Base-by-base conservation (phyloP, 257 asterid species). In the Ajuga chamaepitys region DNA sequence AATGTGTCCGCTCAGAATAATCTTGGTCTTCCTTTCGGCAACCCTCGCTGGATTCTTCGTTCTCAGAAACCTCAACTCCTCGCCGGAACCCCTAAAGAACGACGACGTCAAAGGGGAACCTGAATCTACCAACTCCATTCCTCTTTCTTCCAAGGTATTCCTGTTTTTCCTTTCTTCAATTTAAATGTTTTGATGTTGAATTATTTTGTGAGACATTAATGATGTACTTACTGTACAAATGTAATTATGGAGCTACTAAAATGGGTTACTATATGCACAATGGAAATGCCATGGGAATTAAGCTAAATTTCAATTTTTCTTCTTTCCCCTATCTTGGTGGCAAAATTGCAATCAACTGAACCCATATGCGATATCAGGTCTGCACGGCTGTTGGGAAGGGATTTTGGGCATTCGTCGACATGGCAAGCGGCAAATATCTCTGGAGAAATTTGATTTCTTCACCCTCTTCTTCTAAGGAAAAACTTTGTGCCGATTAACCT, bases 351-450 rank as follows among this genome's bases (percentile, higher is more conserved):
- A 25, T 22, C 7, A 30, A 55, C 17, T 63, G 47, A 40, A 18
- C 28, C 6, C 34, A 16, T 53, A 5, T 46, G 63, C 42, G 68
- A 2, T 30, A 12, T 66, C 63, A 91, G 98, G 82, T 82, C 32
- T 75, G 71, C 64, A 63, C 80, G 45, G 85, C 74, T 10, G 69
- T 82, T 37, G 83, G 80, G 54, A 82, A 71, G 65, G 92, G 92
- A 44, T 88, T 88, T 41, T 91, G 96, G 95, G 82, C 83, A 1
- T 82, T 72, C 61, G 95, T 91, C 62, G 98, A 91, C 73, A 83
- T 88, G 96, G 95, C 98, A 5, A 91, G 90, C 75, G 98, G 98
- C 21, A 85, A 55, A 35, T 91, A 91, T 67, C 80, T 91, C 40
- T 91, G 96, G 96, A 88, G 88, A 87, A 85, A 77, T 75, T 73